Conservation (phyloP, 257 asterid species). For the Solanum ossicruentum region DNA sequence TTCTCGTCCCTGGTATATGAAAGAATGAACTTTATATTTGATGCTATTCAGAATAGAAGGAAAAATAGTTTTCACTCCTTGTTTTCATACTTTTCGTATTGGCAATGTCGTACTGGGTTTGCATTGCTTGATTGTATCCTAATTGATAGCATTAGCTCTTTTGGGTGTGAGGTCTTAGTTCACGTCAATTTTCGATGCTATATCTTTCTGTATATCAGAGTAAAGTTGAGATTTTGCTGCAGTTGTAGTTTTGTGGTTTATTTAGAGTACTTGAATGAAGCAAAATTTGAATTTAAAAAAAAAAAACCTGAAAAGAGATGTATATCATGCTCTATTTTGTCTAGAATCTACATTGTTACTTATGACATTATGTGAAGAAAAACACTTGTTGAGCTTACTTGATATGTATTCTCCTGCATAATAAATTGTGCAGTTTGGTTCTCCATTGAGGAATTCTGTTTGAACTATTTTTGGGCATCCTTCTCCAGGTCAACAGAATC, state of each 20-base stretch:
- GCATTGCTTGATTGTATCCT: neutral
- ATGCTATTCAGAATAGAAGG: neutral
- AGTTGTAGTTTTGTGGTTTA: neutral
- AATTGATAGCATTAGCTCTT: neutral
- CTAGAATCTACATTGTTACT: neutral
- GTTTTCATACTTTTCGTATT: neutral
- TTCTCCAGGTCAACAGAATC: constrained; percentile 79
- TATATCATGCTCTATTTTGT: neutral
- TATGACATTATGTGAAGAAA: neutral
- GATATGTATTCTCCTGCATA: neutral
- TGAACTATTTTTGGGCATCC: neutral
- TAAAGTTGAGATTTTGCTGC: neutral
- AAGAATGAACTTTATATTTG: neutral
- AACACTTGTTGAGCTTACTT: neutral
- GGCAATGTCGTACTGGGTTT: neutral
- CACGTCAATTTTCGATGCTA: neutral
- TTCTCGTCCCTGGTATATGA: neutral
- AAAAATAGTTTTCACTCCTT: neutral
- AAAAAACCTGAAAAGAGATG: neutral
- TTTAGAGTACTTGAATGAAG: neutral
- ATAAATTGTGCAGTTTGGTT: neutral
- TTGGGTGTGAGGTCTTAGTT: neutral
- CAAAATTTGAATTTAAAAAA: neutral
- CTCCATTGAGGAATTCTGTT: neutral
- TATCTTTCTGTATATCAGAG: neutral